These are phyloP conservation scores for Thalassiosira pacifica DNA, from an alignment of 352 stramenopile species.

Conservation along the genomic window DNA sequence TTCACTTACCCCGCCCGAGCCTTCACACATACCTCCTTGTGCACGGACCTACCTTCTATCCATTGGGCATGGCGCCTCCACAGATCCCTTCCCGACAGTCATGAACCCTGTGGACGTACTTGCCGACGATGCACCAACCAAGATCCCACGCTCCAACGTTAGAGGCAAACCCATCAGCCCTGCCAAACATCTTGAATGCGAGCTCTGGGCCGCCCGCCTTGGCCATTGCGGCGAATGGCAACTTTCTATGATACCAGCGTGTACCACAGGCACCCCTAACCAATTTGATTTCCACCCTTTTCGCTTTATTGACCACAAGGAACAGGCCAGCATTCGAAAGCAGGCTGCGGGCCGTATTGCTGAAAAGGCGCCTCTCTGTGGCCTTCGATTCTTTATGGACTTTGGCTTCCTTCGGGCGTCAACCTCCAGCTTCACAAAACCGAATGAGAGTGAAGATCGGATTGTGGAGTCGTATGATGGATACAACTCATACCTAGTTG, in stretches of 20 bases:
- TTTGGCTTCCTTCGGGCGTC: conserved; percentile 20
- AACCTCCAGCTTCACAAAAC: neutral
- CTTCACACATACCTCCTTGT: too few relatives aligned
- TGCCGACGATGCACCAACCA: too few relatives aligned
- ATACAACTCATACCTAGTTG: conserved; percentile 5
- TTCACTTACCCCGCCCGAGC: too few relatives aligned
- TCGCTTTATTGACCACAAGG: conserved; percentile 15
- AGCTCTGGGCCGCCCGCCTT: conserved; percentile 25
- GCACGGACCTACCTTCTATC: too few relatives aligned
- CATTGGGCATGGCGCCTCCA: too few relatives aligned
- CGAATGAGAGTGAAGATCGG: neutral
- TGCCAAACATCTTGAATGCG: conserved; percentile 19
- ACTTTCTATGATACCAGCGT: neutral
- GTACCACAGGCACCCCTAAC: neutral
- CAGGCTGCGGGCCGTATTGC: neutral
- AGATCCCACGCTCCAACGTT: neutral
- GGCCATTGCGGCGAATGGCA: conserved; percentile 32
- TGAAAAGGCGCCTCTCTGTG: neutral
- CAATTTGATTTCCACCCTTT: conserved; percentile 26
- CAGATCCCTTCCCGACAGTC: too few relatives aligned
- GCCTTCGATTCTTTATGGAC: neutral
- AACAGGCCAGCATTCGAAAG: conserved; percentile 28
- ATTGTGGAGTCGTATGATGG: conserved; percentile 25
- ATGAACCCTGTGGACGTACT: too few relatives aligned
- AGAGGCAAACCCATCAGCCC: neutral